Evolutionary conservation across 2,329 filamentous ascomycete species (phyloP), one percentile per base, ranked within the genome.

Genomic region (Intubia oerlemansii): DNA sequence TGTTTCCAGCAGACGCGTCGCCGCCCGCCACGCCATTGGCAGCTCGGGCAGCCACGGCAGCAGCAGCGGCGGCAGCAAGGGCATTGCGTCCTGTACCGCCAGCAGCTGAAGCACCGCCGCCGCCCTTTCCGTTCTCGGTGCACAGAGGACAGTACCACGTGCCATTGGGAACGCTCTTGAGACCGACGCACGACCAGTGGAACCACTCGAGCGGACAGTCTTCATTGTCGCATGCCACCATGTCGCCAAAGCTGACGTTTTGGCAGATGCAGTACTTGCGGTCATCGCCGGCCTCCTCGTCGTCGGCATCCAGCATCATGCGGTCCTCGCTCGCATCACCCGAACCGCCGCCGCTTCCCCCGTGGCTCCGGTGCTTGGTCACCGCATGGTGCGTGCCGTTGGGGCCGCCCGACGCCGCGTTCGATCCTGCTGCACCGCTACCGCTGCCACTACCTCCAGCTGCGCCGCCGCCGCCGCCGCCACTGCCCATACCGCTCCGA

Each of bases 161-260:
- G 18, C 70, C 70, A 32, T 64, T 65, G 7, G 70, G 70, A 44
- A 74, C 69, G 40, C 62, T 71, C 48, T 70, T 73, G 18, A 76
- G 56, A 13, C 68, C 66, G 28, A 76, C 70, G 41, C 70, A 76
- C 24, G 57, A 69, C 75, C 78, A 88, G 51, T 88, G 79, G 48
- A 88, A 88, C 79, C 79, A 88, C 52, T 88, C 78, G 43, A 67
- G 78, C 26, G 71, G 69, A 49, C 79, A 88, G 38, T 72, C 62
- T 33, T 76, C 69, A 47, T 85, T 85, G 54, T 88, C 79, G 53
- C 79, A 88, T 17, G 77, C 79, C 37, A 88, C 78, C 79, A 88
- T 88, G 44, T 85, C 75, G 35, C 79, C 79, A 44, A 78, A 82
- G 48, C 75, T 81, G 38, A 84, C 74, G 41, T 76, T 76, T 46